phyloP scores from a whole-genome alignment of 2,329 filamentous ascomycete species.

The Colletotrichum limetticola region DNA sequence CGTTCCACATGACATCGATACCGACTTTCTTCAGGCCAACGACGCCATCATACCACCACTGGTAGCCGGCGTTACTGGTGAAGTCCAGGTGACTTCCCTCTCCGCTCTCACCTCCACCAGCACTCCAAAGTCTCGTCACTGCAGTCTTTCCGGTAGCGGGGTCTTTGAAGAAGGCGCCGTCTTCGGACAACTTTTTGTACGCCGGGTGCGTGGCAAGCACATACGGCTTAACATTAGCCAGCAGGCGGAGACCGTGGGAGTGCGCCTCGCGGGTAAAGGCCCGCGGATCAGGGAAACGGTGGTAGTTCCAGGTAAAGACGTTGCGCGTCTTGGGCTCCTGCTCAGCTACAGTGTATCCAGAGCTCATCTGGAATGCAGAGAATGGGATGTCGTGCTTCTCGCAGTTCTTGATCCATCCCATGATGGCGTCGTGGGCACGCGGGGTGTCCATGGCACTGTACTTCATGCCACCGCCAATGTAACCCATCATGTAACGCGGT shows the following conservation, averaged over 20 bases:
- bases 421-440: conserved; percentile 66
- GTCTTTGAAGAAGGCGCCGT: conserved; percentile 73
- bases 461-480: conserved; percentile 73
- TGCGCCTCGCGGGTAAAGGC: conserved; percentile 72
- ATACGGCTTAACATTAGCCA: conserved; percentile 81
- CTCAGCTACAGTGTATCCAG: conserved; percentile 77
- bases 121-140: conserved; percentile 75
- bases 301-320: conserved; percentile 77
- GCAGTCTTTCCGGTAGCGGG: conserved; percentile 62
- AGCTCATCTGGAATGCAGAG: conserved; percentile 78
- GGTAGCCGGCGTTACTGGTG: conserved; percentile 72
- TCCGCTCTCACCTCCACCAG: conserved; percentile 75
- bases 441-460: conserved; percentile 62
- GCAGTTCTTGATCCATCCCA: conserved; percentile 70
- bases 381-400: conserved; percentile 75
- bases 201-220: conserved; percentile 74
- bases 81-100: conserved; percentile 80
- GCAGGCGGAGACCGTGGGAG: conserved; percentile 71
- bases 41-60: conserved; percentile 79
- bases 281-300: conserved; percentile 76
- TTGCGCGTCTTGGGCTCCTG: conserved; percentile 75
- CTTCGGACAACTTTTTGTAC: conserved; percentile 68
- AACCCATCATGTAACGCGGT: conserved; percentile 79
- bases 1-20: conserved; percentile 82
- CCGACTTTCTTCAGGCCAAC: conserved; percentile 69